Evolutionary conservation across 306 rosid species (phyloP).

Genomic region (Quercus suber): DNA sequence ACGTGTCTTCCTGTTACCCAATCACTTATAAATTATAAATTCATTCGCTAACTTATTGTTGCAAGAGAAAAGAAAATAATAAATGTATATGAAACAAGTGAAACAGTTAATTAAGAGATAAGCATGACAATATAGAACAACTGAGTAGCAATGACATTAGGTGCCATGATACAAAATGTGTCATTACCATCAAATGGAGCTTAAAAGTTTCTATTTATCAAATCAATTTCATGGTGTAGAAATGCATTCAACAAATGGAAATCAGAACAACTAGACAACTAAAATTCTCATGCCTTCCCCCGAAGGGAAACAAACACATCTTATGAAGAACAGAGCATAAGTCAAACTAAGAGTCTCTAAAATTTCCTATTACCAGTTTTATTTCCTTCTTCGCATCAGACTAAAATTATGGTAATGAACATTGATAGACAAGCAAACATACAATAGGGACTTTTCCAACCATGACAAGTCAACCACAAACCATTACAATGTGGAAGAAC

Average conservation of each 20-base stretch:
- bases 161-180: not conserved
- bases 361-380: not conserved
- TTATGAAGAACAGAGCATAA: not conserved
- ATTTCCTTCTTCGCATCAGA: too few relatives aligned
- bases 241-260: not conserved
- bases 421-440: not conserved
- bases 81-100: not conserved
- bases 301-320: not conserved
- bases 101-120: not conserved
- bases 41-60: not conserved
- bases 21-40: not conserved
- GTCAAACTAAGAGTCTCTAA: not conserved
- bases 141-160: not conserved
- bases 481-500: not conserved
- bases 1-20: conserved; percentile 45
- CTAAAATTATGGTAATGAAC: not conserved
- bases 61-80: not conserved
- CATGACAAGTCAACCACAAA: not conserved
- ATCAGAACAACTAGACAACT: not conserved
- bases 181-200: not conserved
- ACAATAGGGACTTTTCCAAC: not conserved
- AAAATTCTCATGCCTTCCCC: not conserved
- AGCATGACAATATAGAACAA: not conserved
- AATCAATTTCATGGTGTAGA: not conserved
- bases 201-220: not conserved